phyloP scores from a whole-genome alignment of 202 grass and related monocot species.

The Panicum virgatum region DNA sequence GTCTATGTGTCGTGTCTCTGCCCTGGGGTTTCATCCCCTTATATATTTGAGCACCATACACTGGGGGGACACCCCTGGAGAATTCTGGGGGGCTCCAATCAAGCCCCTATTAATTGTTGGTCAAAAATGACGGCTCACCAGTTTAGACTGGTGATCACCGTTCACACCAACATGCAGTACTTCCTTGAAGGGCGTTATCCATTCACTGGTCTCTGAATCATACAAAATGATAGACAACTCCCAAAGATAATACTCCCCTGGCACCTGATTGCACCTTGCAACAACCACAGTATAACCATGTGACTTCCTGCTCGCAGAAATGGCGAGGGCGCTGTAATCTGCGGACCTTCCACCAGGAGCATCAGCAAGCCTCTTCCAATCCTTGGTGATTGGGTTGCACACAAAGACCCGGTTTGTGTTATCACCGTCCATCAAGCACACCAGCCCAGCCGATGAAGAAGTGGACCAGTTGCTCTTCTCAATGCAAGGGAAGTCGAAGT shows the following conservation, averaged over 20 bases:
- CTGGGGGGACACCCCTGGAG: too few species aligned
- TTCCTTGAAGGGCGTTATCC: slow-evolving; percentile 46
- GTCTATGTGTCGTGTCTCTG: too few species aligned
- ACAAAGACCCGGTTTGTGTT: slow-evolving; percentile 58
- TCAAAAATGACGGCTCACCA: too few species aligned
- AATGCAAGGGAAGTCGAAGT: slow-evolving; percentile 77
- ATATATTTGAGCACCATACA: too few species aligned
- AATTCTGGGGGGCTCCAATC: too few species aligned
- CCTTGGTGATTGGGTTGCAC: slow-evolving; percentile 75
- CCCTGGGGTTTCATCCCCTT: too few species aligned
- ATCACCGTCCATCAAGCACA: slow-evolving; percentile 76
- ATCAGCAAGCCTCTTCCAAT: slow-evolving; percentile 53
- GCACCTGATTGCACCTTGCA: slow-evolving; percentile 43
- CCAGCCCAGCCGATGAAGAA: slow-evolving; percentile 64
- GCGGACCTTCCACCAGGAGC: slow-evolving; percentile 49
- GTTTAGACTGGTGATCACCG: too few species aligned
- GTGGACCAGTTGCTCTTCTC: slow-evolving; percentile 70
- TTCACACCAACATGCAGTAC: too few species aligned
- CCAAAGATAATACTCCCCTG: slow-evolving; percentile 44
- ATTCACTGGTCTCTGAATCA: slow-evolving; percentile 30
- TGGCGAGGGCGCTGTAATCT: slow-evolving; percentile 68
- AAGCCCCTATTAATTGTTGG: too few species aligned
- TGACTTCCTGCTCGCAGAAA: slow-evolving; percentile 32
- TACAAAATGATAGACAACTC: slow-evolving; percentile 49
- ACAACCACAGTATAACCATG: slow-evolving; percentile 46